Evolutionary conservation across 169 alveolate genomes (phyloP).

Genomic region (Neospora caninum): DNA sequence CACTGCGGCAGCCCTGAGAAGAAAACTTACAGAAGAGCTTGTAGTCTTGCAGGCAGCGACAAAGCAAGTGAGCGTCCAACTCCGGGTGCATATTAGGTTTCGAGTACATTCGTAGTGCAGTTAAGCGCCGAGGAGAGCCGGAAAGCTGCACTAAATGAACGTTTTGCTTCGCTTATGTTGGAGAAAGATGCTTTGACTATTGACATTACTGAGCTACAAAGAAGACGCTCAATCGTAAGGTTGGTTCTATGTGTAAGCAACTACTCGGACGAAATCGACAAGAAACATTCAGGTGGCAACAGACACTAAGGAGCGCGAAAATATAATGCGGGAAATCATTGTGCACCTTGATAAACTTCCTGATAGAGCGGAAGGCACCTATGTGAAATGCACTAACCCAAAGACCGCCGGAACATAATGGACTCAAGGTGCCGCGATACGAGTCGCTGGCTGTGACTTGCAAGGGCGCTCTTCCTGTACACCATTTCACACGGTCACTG

Average conservation of each 20-base stretch:
- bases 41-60: neutral
- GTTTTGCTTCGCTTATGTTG: slow-evolving; percentile 27
- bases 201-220: slow-evolving; percentile 14
- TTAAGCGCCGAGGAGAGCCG: neutral
- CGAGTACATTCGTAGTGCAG: neutral
- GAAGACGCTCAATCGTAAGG: neutral
- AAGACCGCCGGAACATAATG: no score
- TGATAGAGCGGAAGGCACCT: neutral
- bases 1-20: neutral
- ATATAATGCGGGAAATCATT: neutral
- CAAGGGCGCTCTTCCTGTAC: no score
- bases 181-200: slow-evolving; percentile 18
- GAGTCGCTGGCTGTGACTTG: no score
- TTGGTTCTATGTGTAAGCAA: neutral
- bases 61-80: neutral
- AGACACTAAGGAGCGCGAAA: neutral
- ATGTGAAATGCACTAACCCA: no score
- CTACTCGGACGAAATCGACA: neutral
- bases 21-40: slow-evolving; percentile 6
- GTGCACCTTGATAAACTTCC: slow-evolving; percentile 5
- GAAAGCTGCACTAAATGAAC: neutral
- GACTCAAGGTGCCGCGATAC: no score
- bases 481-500: no score
- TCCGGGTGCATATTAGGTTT: neutral
- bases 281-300: neutral